Evolutionary conservation across 2,329 filamentous ascomycete species (phyloP), one percentile per base, ranked within the genome.

Genomic region (Colletotrichum somersetense): DNA sequence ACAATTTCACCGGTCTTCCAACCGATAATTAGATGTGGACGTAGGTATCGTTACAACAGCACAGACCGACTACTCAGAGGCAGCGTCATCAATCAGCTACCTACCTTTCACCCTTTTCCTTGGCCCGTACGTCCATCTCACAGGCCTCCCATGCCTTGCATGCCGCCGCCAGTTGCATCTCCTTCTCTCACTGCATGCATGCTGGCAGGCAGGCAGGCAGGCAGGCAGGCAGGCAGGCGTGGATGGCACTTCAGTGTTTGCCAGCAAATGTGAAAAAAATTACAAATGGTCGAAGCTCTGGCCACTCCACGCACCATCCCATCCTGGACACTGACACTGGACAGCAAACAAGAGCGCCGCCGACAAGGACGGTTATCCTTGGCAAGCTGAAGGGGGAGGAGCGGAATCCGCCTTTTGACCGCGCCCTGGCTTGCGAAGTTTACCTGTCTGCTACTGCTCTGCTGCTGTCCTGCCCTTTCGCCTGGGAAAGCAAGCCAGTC

Each of bases 1-100:
- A 64, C 66, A 69, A 59, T 63, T 38, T 64, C n/a, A 62, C n/a
- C 40, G 55, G 18, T 14, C 62, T 38, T 38, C 26, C 44, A 48
- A 40, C 61, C 53, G 23, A 23, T 12, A 5, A 23, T 44, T 20
- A 44, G 42, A 50, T 12, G 57, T 62, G 48, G 7, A 38, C 56
- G 56, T 18, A 44, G 55, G 56, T 16, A 40, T 50, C 52, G 55
- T 40, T 53, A 66, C 48, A 33, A 59, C 67, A 48, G 26, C 53
- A 44, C 56, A 40, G 46, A 40, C 12, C 35, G 20, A 38, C 33
- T 38, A 30, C 26, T 5, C 11, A 26, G 33, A 5, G n/a, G 16
- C 52, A 35, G 18, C 12, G 23, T 30, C 42, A 46, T 33, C 20
- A 12, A n/a, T 10, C 42, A 61, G 58, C 44, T 35, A 44, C 30